Evolutionary conservation across 2,329 filamentous ascomycete species (phyloP).

Genomic region (Aaosphaeria pasadenensis): DNA sequence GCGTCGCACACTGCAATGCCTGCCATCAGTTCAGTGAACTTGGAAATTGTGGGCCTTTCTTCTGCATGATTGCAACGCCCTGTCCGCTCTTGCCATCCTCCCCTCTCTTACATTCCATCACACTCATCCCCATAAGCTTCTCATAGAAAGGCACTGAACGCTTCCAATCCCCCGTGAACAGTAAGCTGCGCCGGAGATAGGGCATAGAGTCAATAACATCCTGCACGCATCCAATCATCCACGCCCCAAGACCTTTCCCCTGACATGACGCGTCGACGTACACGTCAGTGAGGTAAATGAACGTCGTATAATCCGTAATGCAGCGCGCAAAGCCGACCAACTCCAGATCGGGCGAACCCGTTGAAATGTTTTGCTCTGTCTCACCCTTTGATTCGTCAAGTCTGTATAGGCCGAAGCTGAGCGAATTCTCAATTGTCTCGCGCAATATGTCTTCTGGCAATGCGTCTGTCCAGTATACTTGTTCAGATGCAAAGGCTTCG

Average conservation of each 20-base stretch:
- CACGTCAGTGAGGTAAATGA: slow-evolving; percentile 8
- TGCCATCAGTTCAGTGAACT: neutral
- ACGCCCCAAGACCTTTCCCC: slow-evolving; percentile 6
- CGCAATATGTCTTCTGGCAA: neutral
- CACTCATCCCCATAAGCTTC: slow-evolving; percentile 5
- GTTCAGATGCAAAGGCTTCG: slow-evolving; percentile 4
- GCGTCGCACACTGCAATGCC: too few relatives aligned
- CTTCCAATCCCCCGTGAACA: slow-evolving; percentile 8
- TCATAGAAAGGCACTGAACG: slow-evolving; percentile 10
- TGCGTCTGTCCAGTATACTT: slow-evolving; percentile 5
- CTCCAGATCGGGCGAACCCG: neutral
- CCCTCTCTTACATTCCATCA: slow-evolving; percentile 1
- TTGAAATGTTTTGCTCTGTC: neutral
- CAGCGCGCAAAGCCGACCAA: slow-evolving; percentile 8
- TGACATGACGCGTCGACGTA: slow-evolving; percentile 5
- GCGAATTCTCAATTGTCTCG: neutral
- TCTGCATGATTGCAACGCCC: slow-evolving; percentile 5
- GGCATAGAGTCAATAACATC: slow-evolving; percentile 9
- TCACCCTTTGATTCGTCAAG: neutral
- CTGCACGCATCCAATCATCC: slow-evolving; percentile 5
- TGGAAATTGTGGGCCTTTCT: neutral
- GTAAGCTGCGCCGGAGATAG: slow-evolving; percentile 5
- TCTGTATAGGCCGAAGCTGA: neutral
- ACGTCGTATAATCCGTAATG: slow-evolving; percentile 8
- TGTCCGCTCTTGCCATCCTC: slow-evolving; percentile 1